A percentile compares a stretch with the other conserved stretches of the same genome.
phyloP scores from a whole-genome alignment of 345 rosid species.

The Mercurialis annua region DNA sequence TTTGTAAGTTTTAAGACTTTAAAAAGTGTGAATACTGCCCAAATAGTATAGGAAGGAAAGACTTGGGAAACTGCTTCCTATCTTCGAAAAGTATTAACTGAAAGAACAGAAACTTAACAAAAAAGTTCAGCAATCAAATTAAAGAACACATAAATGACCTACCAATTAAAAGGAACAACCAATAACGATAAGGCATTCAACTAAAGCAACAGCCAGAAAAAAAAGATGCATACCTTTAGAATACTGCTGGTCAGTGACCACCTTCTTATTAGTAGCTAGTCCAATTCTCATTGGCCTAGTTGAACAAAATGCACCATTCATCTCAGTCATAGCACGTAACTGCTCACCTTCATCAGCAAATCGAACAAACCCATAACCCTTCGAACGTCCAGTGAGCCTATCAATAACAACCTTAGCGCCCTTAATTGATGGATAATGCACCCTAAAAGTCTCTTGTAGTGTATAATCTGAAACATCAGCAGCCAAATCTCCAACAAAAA shows the following conservation, averaged over 20 bases:
- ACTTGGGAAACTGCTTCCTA: slow-evolving; percentile 49
- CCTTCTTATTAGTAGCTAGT: slow-evolving; percentile 70
- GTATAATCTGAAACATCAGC: slow-evolving; percentile 87
- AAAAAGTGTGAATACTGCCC: slow-evolving; percentile 46
- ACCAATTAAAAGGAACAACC: not conserved
- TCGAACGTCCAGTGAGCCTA: slow-evolving; percentile 76
- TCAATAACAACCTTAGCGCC: slow-evolving; percentile 95
- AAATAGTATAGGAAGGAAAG: slow-evolving; percentile 41
- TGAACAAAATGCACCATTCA: slow-evolving; percentile 88
- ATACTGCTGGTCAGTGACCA: slow-evolving; percentile 53
- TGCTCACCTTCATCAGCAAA: slow-evolving; percentile 85
- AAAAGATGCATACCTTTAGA: slow-evolving; percentile 46
- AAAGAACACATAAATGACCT: slow-evolving; percentile 11
- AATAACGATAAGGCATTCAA: not conserved
- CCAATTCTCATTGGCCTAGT: slow-evolving; percentile 93
- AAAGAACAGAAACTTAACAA: slow-evolving; percentile 26
- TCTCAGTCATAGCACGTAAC: slow-evolving; percentile 78
- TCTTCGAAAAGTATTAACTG: slow-evolving; percentile 36
- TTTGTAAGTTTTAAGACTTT: slow-evolving; percentile 40
- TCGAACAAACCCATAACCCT: slow-evolving; percentile 89
- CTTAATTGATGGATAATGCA: slow-evolving; percentile 60
- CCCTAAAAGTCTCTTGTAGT: slow-evolving; percentile 80
- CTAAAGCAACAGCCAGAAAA: not conserved
- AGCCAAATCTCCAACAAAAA: slow-evolving; percentile 92
- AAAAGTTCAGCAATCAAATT: slow-evolving; percentile 12